Percentiles rank a stretch among this genome's conserved stretches.
These are phyloP conservation scores for Paramecium bursaria DNA, from an alignment of 73 alveolate species.

Conservation along the genomic window DNA sequence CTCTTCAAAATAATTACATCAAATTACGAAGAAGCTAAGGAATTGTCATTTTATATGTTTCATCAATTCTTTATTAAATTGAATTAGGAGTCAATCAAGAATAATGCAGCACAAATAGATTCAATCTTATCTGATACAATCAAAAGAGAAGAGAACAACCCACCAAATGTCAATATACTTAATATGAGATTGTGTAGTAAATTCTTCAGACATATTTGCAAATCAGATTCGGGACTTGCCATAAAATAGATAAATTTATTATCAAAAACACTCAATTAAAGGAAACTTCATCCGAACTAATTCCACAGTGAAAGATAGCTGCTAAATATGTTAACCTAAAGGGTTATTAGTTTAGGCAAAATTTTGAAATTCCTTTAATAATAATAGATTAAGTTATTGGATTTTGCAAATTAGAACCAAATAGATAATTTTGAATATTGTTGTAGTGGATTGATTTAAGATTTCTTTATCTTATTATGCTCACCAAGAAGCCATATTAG, in stretches of 20 bases:
- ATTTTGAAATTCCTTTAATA: slow-evolving; percentile 19
- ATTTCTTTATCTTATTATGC: slow-evolving; percentile 18
- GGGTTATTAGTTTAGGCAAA: slow-evolving; percentile 7
- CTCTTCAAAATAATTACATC: slow-evolving; percentile 56
- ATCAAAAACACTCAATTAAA: slow-evolving; percentile 1
- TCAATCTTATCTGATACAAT: slow-evolving; percentile 43
- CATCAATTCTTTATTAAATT: background rate
- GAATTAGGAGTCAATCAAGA: background rate
- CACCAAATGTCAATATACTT: slow-evolving; percentile 8
- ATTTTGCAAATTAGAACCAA: too few relatives aligned
- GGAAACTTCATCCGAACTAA: slow-evolving; percentile 34
- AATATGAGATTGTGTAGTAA: slow-evolving; percentile 22
- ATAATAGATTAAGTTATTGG: slow-evolving; percentile 6
- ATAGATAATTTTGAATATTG: background rate
- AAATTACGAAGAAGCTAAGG: slow-evolving; percentile 41
- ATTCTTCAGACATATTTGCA: slow-evolving; percentile 7
- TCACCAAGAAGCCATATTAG: slow-evolving; percentile 37
- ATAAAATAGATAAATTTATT: slow-evolving; percentile 19
- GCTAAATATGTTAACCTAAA: slow-evolving; percentile 22
- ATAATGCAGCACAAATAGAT: slow-evolving; percentile 52
- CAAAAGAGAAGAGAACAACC: slow-evolving; percentile 5
- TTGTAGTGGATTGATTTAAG: slow-evolving; percentile 2
- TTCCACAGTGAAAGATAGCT: slow-evolving; percentile 27
- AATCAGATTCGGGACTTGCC: slow-evolving; percentile 15
- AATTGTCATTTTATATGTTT: slow-evolving; percentile 49